Evolutionary conservation across 768 basidiomycete species (phyloP).

Genomic region (Nevesoporus exiguus): DNA sequence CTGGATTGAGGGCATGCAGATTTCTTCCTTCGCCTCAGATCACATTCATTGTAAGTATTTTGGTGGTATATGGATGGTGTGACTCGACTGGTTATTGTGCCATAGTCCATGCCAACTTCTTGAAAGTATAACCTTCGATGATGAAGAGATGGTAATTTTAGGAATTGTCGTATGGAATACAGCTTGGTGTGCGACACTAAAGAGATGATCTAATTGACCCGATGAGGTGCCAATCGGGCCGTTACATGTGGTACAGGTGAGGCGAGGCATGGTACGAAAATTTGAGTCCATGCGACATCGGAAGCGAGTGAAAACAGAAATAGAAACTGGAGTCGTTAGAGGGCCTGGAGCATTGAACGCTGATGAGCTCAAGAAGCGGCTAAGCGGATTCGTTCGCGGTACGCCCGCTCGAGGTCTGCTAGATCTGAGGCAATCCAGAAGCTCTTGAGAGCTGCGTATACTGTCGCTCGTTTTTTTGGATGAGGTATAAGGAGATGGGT

Average conservation of each 20-base stretch:
- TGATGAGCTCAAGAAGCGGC: conserved; percentile 8
- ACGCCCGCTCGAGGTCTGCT: conserved; percentile 57
- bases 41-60: conserved; percentile 77
- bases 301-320: neutral
- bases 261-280: neutral
- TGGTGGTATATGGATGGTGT: neutral
- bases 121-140: conserved; percentile 54
- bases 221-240: neutral
- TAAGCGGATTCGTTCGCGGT: conserved; percentile 49
- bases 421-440: conserved; percentile 66
- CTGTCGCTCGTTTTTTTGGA: conserved; percentile 56
- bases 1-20: conserved; percentile 39
- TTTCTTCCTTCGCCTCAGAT: conserved; percentile 86
- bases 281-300: neutral
- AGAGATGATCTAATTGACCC: neutral
- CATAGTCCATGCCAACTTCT: conserved; percentile 81
- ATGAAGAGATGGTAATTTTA: neutral
- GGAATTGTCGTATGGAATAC: conserved; percentile 5
- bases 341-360: neutral
- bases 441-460: conserved; percentile 56
- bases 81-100: conserved; percentile 11
- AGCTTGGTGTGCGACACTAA: conserved; percentile 1
- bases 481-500: conserved; percentile 58
- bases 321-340: neutral
- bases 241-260: conserved; percentile 1